Evolutionary conservation across 1,284 basidiomycete species (phyloP), one percentile per base, ranked within the genome.

Genomic region (Exobasidium rhododendri): DNA sequence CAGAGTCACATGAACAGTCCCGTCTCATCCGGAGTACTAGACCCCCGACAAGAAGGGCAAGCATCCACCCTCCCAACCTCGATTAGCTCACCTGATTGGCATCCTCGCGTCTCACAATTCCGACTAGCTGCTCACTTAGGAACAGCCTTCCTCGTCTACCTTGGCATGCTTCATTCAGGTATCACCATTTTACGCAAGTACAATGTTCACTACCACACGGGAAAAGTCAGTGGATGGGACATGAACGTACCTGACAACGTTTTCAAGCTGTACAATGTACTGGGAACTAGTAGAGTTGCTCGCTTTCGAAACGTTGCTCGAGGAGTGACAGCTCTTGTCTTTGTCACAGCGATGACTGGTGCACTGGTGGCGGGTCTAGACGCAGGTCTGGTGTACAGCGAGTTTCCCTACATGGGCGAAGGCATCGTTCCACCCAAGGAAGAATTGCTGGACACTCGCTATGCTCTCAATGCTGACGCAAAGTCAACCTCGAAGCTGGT

Each of bases 311-410:
- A 67, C 0, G 53, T 75, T 22, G 68, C 72, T 3, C 58, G 65
- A 14, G 40, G 62, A 1, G 62, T 79, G 14, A 63, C 69, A 0
- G 68, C 54, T 1, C 45, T 79, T 22, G 74, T 75, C 3, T 79
- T 74, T 52, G 63, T 69, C 6, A 98, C 94, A 0, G 94, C 93
- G 4, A 82, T 97, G 46, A 93, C 91, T 45, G 94, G 94, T 63
- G 94, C 94, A 1, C 94, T 97, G 75, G 96, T 99, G 24, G 96
- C 96, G 29, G 96, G 96, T 6, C 84, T 99, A 43, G 96, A 99
- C 80, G 96, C 96, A 0, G 96, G 96, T 2, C 82, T 99, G 58
- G 81, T 96, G 17, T 98, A 98, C 83, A 98, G 97, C 80, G 94
- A 97, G 80, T 99, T 97, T 83, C 96, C 96, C 0, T 83, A 89